A percentile compares a stretch with the other conserved stretches of the same genome.
phyloP scores from a whole-genome alignment of 352 stramenopile species.

The Pythium brachiatum region DNA sequence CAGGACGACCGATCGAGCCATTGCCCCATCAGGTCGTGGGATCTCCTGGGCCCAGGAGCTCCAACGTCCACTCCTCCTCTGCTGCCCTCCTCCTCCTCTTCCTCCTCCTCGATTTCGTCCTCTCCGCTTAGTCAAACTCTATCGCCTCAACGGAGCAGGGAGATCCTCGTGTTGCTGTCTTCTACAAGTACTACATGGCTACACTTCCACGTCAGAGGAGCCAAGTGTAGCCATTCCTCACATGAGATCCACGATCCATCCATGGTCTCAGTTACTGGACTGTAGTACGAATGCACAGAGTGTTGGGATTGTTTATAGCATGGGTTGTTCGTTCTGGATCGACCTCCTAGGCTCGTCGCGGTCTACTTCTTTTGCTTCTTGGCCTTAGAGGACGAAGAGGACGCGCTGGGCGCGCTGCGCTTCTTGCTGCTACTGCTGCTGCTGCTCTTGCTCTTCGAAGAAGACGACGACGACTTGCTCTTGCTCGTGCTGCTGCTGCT shows the following conservation, averaged over 20 bases:
- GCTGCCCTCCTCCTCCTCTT: not conserved
- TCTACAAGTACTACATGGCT: too few species aligned
- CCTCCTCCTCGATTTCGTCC: not conserved
- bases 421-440: slow-evolving; percentile 61
- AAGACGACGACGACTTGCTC: slow-evolving; percentile 31
- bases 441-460: slow-evolving; percentile 42
- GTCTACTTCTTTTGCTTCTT: slow-evolving; percentile 76
- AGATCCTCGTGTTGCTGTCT: too few species aligned
- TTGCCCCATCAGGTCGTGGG: not conserved
- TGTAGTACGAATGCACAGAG: not conserved
- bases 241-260: not conserved
- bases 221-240: not conserved
- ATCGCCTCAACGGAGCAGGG: too few species aligned
- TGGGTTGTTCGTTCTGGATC: not conserved
- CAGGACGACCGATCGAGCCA: not conserved
- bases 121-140: not conserved
- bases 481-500: slow-evolving; percentile 54
- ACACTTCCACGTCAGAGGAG: not conserved
- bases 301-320: not conserved
- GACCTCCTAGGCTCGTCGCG: too few species aligned
- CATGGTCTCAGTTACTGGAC: too few species aligned
- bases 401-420: slow-evolving; percentile 44
- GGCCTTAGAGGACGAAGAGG: slow-evolving; percentile 44
- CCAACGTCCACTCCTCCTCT: not conserved
- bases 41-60: not conserved